Base-by-base conservation (phyloP, 106 monocot species). In the Allium sativum region DNA sequence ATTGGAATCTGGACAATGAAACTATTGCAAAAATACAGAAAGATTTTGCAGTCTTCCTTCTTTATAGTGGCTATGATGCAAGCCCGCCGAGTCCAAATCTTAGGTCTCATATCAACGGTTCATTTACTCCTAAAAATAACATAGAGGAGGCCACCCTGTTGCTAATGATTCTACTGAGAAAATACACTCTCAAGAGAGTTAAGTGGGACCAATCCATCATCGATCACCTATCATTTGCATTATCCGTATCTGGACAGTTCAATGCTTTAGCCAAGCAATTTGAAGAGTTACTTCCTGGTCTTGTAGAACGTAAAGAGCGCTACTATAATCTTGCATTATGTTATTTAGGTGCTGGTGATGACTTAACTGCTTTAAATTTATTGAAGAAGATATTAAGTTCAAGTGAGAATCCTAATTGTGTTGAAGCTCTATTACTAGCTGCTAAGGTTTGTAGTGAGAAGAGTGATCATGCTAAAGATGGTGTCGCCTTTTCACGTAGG, bases 81-180 rank as follows among this genome's bases (percentile, higher is more conserved):
- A 77, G 65, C 40, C 80, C 89, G 21, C 89, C 82, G 44, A 78
- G 78, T 62, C 89, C 82, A 48, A 78, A 81, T 62, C 70, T 83
- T 41, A 70, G 72, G 10, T 82, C 55, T 55, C 86, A 93, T 64
- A 72, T 77, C 68, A 78, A 85, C 17, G 71, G 86, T 57, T 83
- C 82, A 13, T 89, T 86, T 56, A 64, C 80, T 51, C 93, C 93
- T 58, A 73, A 68, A 47, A 90, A 81, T 62, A 89, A 95, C 56
- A 62, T 72, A 19, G 95, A 96, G 76, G 95, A 96, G 70, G 95
- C 95, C 16, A 69, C 90, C 73, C 81, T 87, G 75, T 73, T 96
- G 18, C 62, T 96, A 41, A 79, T 84, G 77, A 90, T 90, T 69
- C 75, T 87, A 19, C 67, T 81, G 74, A 81, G 87, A 65, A 79